A percentile compares a stretch with the other conserved stretches of the same genome.
Conservation (phyloP, 2,329 filamentous ascomycete species). For the Pyrenophora graminea region DNA sequence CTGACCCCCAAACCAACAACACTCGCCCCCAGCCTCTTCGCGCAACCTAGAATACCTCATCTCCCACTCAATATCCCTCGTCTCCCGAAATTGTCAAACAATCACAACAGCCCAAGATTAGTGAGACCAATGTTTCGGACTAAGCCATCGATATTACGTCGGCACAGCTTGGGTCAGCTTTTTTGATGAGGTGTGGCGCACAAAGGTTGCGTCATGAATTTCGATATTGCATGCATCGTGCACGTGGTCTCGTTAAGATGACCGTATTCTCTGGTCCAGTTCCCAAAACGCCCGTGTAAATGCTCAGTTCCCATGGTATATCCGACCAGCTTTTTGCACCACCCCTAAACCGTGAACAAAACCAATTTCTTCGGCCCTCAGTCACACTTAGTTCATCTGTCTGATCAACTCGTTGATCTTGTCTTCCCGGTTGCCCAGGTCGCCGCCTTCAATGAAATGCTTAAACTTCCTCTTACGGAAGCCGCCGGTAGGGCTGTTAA, state of each 20-base stretch:
- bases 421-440: constrained; percentile 97
- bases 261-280: constrained; percentile 13
- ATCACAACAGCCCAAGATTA: too few species aligned
- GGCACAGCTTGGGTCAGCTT: neutral
- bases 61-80: too few species aligned
- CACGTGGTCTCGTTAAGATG: constrained; percentile 21
- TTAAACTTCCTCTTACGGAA: constrained; percentile 98
- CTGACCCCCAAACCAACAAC: too few species aligned
- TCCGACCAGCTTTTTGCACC: constrained; percentile 19
- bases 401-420: constrained; percentile 95
- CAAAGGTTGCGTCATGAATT: constrained; percentile 6
- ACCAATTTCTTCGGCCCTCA: neutral
- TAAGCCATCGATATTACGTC: too few species aligned
- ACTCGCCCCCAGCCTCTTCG: too few species aligned
- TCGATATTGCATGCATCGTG: constrained; percentile 13
- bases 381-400: constrained; percentile 86
- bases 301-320: constrained; percentile 27
- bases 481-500: constrained; percentile 95
- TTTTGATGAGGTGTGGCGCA: neutral
- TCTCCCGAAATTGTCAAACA: too few species aligned
- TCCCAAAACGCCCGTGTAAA: constrained; percentile 28
- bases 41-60: too few species aligned
- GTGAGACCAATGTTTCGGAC: too few species aligned
- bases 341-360: constrained; percentile 11
- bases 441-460: constrained; percentile 98